Conservation (phyloP, 1,284 basidiomycete species). For the Lignosus rhinocerotis region DNA sequence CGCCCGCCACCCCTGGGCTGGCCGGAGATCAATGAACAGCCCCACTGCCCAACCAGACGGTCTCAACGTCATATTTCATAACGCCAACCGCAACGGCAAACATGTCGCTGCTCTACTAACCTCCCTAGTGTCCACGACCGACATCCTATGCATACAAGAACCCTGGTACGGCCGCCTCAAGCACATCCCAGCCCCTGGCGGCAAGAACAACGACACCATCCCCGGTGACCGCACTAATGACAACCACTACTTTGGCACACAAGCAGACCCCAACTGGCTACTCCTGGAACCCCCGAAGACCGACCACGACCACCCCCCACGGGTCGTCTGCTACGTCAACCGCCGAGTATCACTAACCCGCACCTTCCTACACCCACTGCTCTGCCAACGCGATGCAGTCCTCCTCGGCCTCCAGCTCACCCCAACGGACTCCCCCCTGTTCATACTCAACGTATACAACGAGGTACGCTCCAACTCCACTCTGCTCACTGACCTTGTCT, state of each 20-base stretch:
- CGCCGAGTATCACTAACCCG: not conserved
- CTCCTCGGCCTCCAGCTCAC: not conserved
- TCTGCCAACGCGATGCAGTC: not conserved
- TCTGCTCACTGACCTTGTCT: not conserved
- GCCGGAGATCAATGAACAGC: too few species aligned
- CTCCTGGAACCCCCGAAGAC: not conserved
- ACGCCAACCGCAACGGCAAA: not conserved
- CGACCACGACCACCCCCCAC: not conserved
- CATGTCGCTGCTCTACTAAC: not conserved
- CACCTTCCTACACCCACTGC: not conserved
- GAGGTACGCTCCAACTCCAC: not conserved
- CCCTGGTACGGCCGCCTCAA: not conserved
- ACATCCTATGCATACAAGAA: not conserved
- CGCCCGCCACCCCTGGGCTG: too few species aligned
- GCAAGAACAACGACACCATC: not conserved
- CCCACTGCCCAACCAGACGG: too few species aligned
- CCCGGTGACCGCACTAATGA: not conserved
- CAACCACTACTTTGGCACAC: not conserved
- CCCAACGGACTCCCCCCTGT: not conserved
- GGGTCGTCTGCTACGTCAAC: constrained; percentile 1
- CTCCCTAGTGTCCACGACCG: not conserved
- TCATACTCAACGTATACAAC: not conserved
- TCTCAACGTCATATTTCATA: too few species aligned
- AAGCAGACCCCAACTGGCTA: not conserved
- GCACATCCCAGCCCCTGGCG: not conserved